Evolutionary conservation across 1,139 yeast species (phyloP).

Genomic region (Maudiozyma humilis): DNA sequence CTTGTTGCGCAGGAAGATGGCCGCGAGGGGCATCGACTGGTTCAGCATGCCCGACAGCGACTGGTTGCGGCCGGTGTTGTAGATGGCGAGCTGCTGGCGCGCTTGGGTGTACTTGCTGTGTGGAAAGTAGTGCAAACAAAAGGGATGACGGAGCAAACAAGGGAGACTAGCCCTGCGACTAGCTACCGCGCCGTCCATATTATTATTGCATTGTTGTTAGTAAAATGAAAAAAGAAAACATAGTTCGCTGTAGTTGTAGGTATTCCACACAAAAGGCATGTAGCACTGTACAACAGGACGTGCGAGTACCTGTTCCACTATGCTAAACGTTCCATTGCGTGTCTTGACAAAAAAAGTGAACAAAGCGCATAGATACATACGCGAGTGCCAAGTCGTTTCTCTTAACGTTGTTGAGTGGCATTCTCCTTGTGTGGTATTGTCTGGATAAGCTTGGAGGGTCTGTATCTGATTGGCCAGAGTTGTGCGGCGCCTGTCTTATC

Average conservation of each 20-base stretch:
- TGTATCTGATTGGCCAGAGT: no score
- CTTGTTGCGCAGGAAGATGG: slow-evolving; percentile 44
- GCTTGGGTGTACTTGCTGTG: slow-evolving; percentile 15
- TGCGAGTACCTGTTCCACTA: no score
- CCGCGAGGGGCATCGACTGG: slow-evolving; percentile 63
- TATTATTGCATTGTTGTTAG: no score
- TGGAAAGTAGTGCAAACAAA: not conserved
- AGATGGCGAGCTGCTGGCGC: slow-evolving; percentile 43
- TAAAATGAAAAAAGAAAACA: no score
- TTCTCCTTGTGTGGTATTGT: slow-evolving; percentile 3
- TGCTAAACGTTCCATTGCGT: no score
- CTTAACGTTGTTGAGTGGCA: slow-evolving; percentile 27
- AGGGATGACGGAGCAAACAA: not conserved
- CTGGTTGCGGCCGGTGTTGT: slow-evolving; percentile 35
- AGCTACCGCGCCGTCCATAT: no score
- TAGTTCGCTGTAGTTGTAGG: no score
- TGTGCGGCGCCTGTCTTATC: no score
- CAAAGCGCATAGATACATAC: slow-evolving; percentile 1
- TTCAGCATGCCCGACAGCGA: slow-evolving; percentile 34
- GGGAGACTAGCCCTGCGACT: not conserved
- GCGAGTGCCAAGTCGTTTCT: slow-evolving; percentile 18
- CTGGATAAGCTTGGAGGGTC: no score
- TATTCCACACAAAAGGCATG: no score
- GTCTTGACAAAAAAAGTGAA: no score
- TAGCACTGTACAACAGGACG: no score